A percentile compares a stretch with the other conserved stretches of the same genome.
phyloP scores from a whole-genome alignment of 495 filamentous ascomycete genomes.

The Aspergillus carlsbadensis region DNA sequence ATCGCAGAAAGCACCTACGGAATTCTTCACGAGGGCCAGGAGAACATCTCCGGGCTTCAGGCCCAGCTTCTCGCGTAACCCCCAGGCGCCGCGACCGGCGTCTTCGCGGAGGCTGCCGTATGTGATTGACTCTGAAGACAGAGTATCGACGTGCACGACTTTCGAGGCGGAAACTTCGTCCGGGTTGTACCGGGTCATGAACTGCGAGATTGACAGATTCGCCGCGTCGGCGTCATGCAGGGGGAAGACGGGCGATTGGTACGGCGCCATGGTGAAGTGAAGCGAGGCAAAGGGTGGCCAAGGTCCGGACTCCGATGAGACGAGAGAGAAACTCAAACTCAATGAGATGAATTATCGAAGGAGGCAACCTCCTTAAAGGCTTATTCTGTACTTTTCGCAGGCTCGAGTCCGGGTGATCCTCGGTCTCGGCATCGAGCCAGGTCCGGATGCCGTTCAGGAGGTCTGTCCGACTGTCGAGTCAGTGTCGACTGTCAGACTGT shows the following conservation, averaged over 20 bases:
- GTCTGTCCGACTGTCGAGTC: too few species aligned
- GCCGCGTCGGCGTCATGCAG: constrained; percentile 16
- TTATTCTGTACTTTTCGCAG: too few species aligned
- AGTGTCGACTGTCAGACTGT: too few species aligned
- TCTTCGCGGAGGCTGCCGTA: constrained; percentile 13
- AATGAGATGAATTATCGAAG: not conserved
- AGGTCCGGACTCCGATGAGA: too few species aligned
- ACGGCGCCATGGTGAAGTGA: not conserved
- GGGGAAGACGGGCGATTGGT: constrained; percentile 4
- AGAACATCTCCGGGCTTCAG: constrained; percentile 17
- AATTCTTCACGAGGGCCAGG: constrained; percentile 20
- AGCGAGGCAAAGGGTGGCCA: too few species aligned
- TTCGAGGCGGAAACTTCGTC: constrained; percentile 18
- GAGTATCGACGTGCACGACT: constrained; percentile 17
- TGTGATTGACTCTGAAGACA: constrained; percentile 16
- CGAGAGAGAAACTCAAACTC: too few species aligned
- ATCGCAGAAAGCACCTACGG: constrained; percentile 4
- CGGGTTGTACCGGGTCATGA: constrained; percentile 23
- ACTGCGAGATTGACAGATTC: constrained; percentile 18
- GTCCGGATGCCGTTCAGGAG: too few species aligned
- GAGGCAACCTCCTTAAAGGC: too few species aligned
- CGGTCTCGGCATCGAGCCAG: too few species aligned
- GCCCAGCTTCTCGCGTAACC: constrained; percentile 15
- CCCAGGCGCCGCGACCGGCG: constrained; percentile 15
- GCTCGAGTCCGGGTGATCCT: too few species aligned